Base-by-base conservation (phyloP, 2,329 filamentous ascomycete species). In the Fonsecaea pedrosoi region DNA sequence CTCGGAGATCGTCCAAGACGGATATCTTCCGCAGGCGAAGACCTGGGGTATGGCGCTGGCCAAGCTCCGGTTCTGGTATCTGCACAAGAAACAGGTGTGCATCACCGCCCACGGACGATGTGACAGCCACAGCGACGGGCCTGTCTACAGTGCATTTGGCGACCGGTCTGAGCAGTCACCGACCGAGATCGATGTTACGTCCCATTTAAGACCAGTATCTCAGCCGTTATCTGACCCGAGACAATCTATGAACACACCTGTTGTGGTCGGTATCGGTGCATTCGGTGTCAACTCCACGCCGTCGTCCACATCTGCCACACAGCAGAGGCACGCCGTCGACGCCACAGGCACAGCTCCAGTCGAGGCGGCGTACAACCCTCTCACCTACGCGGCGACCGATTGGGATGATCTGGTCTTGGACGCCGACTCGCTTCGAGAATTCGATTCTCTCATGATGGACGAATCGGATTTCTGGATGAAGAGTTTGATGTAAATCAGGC, bases 31-130 rank as follows among this genome's bases (percentile, higher is more conserved):
- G 1, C 87, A 89, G 0, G 86, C 89, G 0, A 82, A 83, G 60
- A 92, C 91, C 76, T 92, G 92, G 69, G 80, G 90, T 1, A 83
- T 90, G 65, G 87, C 92, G 2, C 78, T 92, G 5, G 80, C 84
- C 55, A 89, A 92, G 86, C 78, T 93, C 35, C 86, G 86, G 37
- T 85, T 83, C n/a, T 92, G 90, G 89, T 91, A 90, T 74, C 75
- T 74, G 61, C 80, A 79, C 82, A 87, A 76, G 60, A 76, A 38
- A 9, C 45, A 54, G 9, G 42, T 62, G 8, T 78, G 45, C 76
- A 62, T 62, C 25, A 62, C 40, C 35, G 7, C 32, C 13, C 13
- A 40, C 1, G 60, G 45, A 21, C 18, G 15, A 12, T 40, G 32
- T 42, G 50, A 54, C 18, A 40, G 10, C 18, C 32, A 13, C 2